Conservation (phyloP, 2,329 filamentous ascomycete genomes). For the Neobulgaria alba region DNA sequence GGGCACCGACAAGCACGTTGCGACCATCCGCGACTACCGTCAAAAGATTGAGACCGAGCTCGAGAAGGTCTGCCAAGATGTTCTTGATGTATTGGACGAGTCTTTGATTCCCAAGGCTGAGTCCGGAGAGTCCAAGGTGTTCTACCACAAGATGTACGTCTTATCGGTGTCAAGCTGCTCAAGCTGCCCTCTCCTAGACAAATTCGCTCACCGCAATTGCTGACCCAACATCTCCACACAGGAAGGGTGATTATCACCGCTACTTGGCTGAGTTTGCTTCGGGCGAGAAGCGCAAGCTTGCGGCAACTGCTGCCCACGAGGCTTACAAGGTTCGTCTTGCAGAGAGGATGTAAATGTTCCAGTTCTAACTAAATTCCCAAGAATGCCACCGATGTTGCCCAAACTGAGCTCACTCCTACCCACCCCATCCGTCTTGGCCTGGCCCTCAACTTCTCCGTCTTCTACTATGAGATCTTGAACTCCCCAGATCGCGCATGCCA, state of each 20-base stretch:
- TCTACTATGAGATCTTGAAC: conserved; percentile 99
- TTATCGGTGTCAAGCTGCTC: conserved; percentile 13
- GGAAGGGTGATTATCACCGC: conserved; percentile 96
- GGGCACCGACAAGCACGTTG: conserved; percentile 90
- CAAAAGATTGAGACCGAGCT: conserved; percentile 97
- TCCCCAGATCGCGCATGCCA: conserved; percentile 96
- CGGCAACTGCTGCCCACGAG: conserved; percentile 81
- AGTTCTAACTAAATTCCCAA: conserved; percentile 31
- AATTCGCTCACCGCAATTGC: conserved; percentile 6
- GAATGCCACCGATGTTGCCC: conserved; percentile 96
- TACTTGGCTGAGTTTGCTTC: conserved; percentile 91
- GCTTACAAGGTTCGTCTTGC: conserved; percentile 76
- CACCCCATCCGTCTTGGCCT: conserved; percentile 97
- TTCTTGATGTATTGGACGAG: conserved; percentile 89
- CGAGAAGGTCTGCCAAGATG: conserved; percentile 96
- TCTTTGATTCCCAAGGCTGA: conserved; percentile 92
- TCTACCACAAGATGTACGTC: conserved; percentile 99
- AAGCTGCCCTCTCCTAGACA: background rate
- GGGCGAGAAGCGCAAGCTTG: conserved; percentile 84
- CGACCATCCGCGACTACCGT: conserved; percentile 92
- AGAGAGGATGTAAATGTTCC: conserved; percentile 20
- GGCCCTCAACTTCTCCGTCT: conserved; percentile 97
- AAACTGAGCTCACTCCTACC: conserved; percentile 93
- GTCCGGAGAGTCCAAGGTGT: conserved; percentile 97
- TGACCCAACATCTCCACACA: conserved; percentile 36